Evolutionary conservation across 352 stramenopile species (phyloP), one percentile per base, ranked within the genome.

Genomic region (Phytopythium vexans): DNA sequence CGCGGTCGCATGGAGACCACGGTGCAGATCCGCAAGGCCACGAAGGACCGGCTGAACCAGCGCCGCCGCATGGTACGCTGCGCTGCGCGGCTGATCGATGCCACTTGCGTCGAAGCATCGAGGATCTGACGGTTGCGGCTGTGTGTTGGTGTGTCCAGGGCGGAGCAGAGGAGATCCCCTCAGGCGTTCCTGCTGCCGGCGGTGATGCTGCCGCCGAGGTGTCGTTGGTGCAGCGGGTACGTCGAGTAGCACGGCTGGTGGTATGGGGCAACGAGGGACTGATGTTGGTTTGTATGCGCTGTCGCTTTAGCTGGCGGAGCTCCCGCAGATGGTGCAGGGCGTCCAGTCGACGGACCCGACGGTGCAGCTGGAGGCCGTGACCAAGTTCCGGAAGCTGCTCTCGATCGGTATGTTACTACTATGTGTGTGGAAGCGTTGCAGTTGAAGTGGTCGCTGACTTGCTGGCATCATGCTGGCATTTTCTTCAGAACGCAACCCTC

Each of bases 331-430:
- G 91, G 88, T 98, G 15, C 47, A 82, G 46, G 94, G 94, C 47
- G 89, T 99, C 14, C 94, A 97, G 55, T 94, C 88, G 21, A 78
- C 82, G 40, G 96, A 99, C 63, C 81, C 94, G 6, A 68, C 69
- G 3, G 74, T 90, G 32, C 95, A 99, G 64, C 88, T 98, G n/a
- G 92, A 98, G 54, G 95, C 93, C 33, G 98, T 98, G 36, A 99
- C 95, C 48, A 96, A 98, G 67, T 99, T 99, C 74, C 94, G 97
- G 68, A 98, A 98, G 56, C 74, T 99, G 11, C 78, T 99, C 7
- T 99, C 94, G 39, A 99, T 99, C 62, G 90, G 89, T 97, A 66
- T 56, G 67, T 15, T 36, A 8, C 34, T 39, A 11, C 21, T 27
- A 27, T 27, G 21, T 27, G 21, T 27, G 21, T 27, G 21, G 21